Conservation (phyloP, 805 yeast species). For the Clavispora asparagi region DNA sequence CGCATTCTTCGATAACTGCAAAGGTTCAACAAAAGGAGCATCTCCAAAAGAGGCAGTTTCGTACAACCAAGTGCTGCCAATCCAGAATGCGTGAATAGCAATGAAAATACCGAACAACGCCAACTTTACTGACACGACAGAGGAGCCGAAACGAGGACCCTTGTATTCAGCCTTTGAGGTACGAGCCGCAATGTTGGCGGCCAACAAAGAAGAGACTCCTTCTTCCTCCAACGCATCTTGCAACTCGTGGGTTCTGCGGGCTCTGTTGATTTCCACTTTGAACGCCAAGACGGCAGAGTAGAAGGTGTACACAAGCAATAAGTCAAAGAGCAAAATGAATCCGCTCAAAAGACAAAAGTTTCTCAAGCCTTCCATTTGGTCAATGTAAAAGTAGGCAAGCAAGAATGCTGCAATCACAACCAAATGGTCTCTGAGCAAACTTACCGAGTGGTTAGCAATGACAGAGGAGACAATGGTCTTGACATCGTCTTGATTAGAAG, state of each 20-base stretch:
- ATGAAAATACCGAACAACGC: slow-evolving; percentile 54
- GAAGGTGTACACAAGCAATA: slow-evolving; percentile 71
- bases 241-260: slow-evolving; percentile 74
- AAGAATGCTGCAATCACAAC: slow-evolving; percentile 67
- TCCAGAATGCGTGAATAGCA: slow-evolving; percentile 60
- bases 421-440: slow-evolving; percentile 69
- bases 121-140: slow-evolving; percentile 54
- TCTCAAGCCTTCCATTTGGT: slow-evolving; percentile 64
- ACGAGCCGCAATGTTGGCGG: slow-evolving; percentile 58
- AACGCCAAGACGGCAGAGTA: slow-evolving; percentile 78
- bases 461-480: slow-evolving; percentile 40
- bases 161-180: slow-evolving; percentile 25
- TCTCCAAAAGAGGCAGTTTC: slow-evolving; percentile 7
- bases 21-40: slow-evolving; percentile 13
- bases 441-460: slow-evolving; percentile 37
- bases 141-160: slow-evolving; percentile 21
- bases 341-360: slow-evolving; percentile 78
- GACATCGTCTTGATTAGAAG: slow-evolving; percentile 33
- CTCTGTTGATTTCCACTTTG: slow-evolving; percentile 82
- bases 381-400: slow-evolving; percentile 61
- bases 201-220: slow-evolving; percentile 72
- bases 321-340: slow-evolving; percentile 65
- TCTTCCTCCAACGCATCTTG: slow-evolving; percentile 87
- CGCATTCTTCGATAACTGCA: slow-evolving; percentile 34
- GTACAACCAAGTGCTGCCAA: slow-evolving; percentile 68